Base-by-base conservation (phyloP, 2,329 filamentous ascomycete genomes). In the Pseudogymnoascus sp. region DNA sequence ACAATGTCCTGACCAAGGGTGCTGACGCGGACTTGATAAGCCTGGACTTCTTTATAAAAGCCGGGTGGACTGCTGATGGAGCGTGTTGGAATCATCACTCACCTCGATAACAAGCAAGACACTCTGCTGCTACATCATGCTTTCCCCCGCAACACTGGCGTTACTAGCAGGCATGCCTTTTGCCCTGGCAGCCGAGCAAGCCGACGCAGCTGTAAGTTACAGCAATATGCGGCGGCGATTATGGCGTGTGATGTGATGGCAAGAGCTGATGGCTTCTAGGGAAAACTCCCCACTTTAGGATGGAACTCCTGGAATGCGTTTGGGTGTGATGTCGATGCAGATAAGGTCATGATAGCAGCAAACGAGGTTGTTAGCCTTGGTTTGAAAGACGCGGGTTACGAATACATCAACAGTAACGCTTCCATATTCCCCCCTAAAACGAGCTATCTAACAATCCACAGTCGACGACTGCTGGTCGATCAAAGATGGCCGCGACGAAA, bases 401-500 rank as follows among this genome's bases (percentile, higher is more conserved):
- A 78, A 40, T 84, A 86, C 64, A 78, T 86, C 64, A 84, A 84
- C 64, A 80, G 69, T 69, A 60, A 62, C 4, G 23, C 50, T 23
- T 44, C n/a, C 53, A 62, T 21, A 13, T 26, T 29, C 37, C 7
- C 19, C 13, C 37, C 4, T 62, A 19, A 17, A 17, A 35, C 10
- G 17, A 31, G 9, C 2, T 53, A 6, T 19, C 62, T 64, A 63
- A 67, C 40, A 60, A 10, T 21, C 15, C 29, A 23, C 64, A 67
- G 65, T 84, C 64, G 84, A 88, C 69, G 86, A 88, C 70, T 87
- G 85, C 74, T 89, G 81, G 82, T 78, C 77, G 7, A 67, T 78
- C 63, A 78, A 81, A 66, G 66, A 68, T 19, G 69, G 68, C 9
- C 75, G 81, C 5, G 75, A 82, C 66, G 69, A 69, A n/a, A 71